Evolutionary conservation across 345 rosid species (phyloP).

Genomic region (Sisymbrium irio): DNA sequence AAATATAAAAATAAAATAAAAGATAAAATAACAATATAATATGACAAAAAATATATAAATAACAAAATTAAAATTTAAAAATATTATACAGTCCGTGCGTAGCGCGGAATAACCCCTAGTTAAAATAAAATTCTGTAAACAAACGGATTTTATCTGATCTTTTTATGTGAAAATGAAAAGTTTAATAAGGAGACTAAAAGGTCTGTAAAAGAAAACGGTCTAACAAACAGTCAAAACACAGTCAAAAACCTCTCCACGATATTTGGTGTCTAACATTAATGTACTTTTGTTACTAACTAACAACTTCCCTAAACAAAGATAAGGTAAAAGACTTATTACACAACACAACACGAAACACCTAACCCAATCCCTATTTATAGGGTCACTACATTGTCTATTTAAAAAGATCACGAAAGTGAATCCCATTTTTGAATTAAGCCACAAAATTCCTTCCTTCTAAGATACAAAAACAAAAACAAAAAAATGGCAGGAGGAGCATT

Average conservation of each 20-base stretch:
- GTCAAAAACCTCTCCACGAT: neutral
- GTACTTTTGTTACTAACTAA: neutral
- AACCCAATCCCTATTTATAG: neutral
- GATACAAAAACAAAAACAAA: constrained; percentile 1
- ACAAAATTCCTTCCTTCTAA: neutral
- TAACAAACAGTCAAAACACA: constrained; percentile 9
- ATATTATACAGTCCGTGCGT: no score
- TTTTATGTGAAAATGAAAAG: neutral
- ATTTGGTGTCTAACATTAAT: neutral
- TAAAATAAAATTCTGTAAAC: neutral
- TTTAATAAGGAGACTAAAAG: neutral
- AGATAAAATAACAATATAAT: no score
- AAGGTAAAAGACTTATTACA: neutral
- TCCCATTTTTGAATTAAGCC: constrained; percentile 5
- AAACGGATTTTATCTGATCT: no score
- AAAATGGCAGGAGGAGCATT: constrained; percentile 48
- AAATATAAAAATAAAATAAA: no score
- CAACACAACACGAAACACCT: neutral
- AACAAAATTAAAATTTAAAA: no score
- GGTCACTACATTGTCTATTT: neutral
- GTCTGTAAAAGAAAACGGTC: constrained; percentile 4
- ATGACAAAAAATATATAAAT: no score
- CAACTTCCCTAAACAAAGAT: neutral
- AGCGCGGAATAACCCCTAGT: no score
- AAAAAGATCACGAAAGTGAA: neutral